phyloP scores from a whole-genome alignment of 1,139 yeast species.

The Sugiyamaella japonica region DNA sequence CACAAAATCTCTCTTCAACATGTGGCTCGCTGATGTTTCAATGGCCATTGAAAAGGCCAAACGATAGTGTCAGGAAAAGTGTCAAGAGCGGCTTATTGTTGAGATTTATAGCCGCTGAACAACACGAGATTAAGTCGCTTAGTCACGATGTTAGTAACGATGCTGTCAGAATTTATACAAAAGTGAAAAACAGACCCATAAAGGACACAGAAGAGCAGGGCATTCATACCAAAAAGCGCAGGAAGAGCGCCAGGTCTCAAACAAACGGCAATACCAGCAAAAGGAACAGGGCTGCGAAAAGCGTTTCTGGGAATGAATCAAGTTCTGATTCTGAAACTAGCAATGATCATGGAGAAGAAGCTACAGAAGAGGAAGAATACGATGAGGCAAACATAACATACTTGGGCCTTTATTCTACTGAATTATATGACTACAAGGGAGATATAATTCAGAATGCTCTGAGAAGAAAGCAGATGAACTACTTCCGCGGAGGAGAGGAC shows the following conservation, averaged over 20 bases:
- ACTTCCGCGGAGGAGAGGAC: constrained; percentile 2
- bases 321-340: not conserved
- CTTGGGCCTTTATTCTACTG: constrained; percentile 7
- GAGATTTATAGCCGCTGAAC: constrained; percentile 10
- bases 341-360: not conserved
- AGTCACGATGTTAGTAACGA: constrained; percentile 1
- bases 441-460: constrained; percentile 13
- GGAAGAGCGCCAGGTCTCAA: not conserved
- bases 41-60: constrained; percentile 1
- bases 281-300: not conserved
- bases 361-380: not conserved
- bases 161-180: constrained; percentile 3
- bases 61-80: not conserved
- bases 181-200: not conserved
- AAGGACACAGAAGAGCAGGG: not conserved
- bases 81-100: not conserved
- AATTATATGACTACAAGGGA: constrained; percentile 9
- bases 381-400: constrained; percentile 3
- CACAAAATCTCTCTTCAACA: too few relatives aligned
- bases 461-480: not conserved
- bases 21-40: constrained; percentile 14
- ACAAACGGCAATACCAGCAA: not conserved
- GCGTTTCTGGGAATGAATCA: not conserved
- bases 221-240: not conserved
- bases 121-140: constrained; percentile 5